Conservation (phyloP, 345 rosid species). For the Populus davidiana region DNA sequence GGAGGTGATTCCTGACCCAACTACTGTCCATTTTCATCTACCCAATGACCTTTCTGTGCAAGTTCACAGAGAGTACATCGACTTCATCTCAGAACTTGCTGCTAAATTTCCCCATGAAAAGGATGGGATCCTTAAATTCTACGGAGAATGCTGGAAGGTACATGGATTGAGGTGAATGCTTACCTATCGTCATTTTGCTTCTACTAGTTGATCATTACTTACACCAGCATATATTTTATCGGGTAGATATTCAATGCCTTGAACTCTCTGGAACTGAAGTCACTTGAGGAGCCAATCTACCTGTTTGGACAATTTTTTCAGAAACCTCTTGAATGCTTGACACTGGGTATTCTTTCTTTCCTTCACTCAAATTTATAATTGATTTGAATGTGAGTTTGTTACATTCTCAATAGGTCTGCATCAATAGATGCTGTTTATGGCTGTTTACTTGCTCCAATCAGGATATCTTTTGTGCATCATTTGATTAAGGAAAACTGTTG, state of each 20-base stretch:
- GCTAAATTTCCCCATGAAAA: slow-evolving; percentile 78
- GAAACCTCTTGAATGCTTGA: slow-evolving; percentile 84
- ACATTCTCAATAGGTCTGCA: too few species aligned
- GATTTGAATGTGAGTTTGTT: slow-evolving; percentile 6
- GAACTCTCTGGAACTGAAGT: slow-evolving; percentile 86
- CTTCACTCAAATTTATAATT: background rate
- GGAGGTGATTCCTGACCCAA: slow-evolving; percentile 94
- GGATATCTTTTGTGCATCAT: background rate
- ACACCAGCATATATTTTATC: slow-evolving; percentile 11
- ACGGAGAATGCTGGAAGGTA: slow-evolving; percentile 91
- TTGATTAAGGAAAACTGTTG: background rate
- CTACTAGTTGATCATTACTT: slow-evolving; percentile 17
- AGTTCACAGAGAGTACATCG: slow-evolving; percentile 67
- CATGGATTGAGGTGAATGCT: slow-evolving; percentile 24
- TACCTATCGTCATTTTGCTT: slow-evolving; percentile 6
- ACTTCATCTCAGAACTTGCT: slow-evolving; percentile 62
- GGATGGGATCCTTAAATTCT: slow-evolving; percentile 81
- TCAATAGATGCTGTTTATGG: background rate
- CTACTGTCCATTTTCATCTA: slow-evolving; percentile 92
- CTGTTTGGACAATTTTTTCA: slow-evolving; percentile 92
- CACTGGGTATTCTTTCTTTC: slow-evolving; percentile 55
- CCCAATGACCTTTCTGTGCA: slow-evolving; percentile 69
- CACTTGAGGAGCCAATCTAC: slow-evolving; percentile 93
- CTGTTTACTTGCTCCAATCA: background rate
- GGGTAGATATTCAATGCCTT: slow-evolving; percentile 79